Evolutionary conservation across 495 filamentous ascomycete genomes (phyloP).

Genomic region (Massariosphaeria phaeospora): DNA sequence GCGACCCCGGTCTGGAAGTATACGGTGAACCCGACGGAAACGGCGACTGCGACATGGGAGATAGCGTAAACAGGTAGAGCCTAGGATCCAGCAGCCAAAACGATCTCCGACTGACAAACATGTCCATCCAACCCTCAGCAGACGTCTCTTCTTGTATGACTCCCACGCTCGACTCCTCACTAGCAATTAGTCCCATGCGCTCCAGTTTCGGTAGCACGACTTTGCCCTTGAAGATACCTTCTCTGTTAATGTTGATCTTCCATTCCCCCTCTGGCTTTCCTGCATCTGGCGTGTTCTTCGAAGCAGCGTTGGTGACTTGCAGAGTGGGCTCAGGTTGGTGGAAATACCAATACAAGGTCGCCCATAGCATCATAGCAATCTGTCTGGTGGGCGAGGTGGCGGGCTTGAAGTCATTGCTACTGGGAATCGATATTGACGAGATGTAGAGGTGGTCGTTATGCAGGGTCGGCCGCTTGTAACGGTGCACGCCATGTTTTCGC

Average conservation of each 20-base stretch:
- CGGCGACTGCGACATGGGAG: constrained; percentile 54
- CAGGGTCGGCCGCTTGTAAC: constrained; percentile 68
- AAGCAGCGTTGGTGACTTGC: constrained; percentile 57
- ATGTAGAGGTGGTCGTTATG: constrained; percentile 79
- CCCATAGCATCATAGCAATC: constrained; percentile 95
- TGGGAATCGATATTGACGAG: constrained; percentile 81
- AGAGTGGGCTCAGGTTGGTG: constrained; percentile 61
- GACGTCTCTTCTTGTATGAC: constrained; percentile 54
- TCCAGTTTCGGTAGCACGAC: constrained; percentile 86
- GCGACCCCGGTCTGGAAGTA: constrained; percentile 56
- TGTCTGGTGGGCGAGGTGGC: constrained; percentile 73
- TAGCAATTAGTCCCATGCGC: constrained; percentile 81
- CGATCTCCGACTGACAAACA: constrained; percentile 72
- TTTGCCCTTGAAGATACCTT: constrained; percentile 77
- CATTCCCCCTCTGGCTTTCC: constrained; percentile 83
- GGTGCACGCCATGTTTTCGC: constrained; percentile 48
- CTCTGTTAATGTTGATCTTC: constrained; percentile 75
- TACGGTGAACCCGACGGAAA: constrained; percentile 55
- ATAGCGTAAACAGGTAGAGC: constrained; percentile 79
- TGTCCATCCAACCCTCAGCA: constrained; percentile 64
- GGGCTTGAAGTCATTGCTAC: constrained; percentile 71
- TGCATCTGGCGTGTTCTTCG: constrained; percentile 55
- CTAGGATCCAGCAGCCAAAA: constrained; percentile 93
- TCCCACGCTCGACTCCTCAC: constrained; percentile 70
- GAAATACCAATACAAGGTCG: constrained; percentile 95